These are phyloP conservation scores for Canariomyces notabilis DNA, from an alignment of 2,329 filamentous ascomycete genomes.

Conservation along the genomic window DNA sequence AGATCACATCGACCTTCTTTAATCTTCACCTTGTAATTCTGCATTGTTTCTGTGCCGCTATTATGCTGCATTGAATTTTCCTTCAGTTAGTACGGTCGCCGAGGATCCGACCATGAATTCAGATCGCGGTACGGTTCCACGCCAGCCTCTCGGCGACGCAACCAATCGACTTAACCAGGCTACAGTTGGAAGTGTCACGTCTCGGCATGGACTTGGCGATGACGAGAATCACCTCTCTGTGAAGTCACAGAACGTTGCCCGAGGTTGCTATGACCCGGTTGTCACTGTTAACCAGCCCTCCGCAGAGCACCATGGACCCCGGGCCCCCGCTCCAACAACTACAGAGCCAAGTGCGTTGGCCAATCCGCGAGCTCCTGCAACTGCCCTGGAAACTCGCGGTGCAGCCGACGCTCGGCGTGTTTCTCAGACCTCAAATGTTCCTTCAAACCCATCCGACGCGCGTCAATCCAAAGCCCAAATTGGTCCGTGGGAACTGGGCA, in stretches of 20 bases:
- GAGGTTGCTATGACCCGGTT: constrained; percentile 14
- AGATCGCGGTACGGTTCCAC: constrained; percentile 15
- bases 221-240: constrained; percentile 8
- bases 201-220: constrained; percentile 12
- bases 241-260: constrained; percentile 15
- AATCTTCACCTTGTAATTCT: no score
- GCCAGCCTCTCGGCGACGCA: constrained; percentile 30
- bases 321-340: not conserved
- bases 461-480: constrained; percentile 62
- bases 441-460: constrained; percentile 31
- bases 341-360: not conserved
- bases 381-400: constrained; percentile 29
- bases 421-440: constrained; percentile 36
- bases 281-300: constrained; percentile 1
- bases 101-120: constrained; percentile 25
- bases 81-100: not conserved
- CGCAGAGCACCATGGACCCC: constrained; percentile 6
- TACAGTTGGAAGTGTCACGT: constrained; percentile 15
- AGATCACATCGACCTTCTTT: no score
- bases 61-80: not conserved
- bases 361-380: constrained; percentile 28
- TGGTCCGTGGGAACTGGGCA: constrained; percentile 90
- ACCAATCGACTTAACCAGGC: constrained; percentile 27
- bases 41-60: not conserved
- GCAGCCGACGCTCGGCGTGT: constrained; percentile 31